Base-by-base conservation (phyloP, 768 basidiomycete genomes). In the Phaffia australis region DNA sequence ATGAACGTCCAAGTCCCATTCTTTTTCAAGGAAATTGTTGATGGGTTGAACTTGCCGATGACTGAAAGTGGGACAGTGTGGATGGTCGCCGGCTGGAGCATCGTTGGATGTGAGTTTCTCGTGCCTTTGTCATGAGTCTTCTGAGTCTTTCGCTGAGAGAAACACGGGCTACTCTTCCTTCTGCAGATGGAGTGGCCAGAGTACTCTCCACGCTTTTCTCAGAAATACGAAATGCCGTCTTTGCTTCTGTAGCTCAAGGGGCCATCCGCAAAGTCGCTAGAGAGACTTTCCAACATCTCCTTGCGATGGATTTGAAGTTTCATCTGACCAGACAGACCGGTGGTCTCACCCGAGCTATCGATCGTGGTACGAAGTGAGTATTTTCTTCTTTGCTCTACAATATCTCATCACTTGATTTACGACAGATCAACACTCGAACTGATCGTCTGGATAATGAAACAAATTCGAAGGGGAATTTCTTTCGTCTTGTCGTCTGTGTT, bases 1-100 rank as follows among this genome's bases (percentile, higher is more conserved):
- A 78, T 97, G 65, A 99, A 97, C 74, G 95, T 99, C 0, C 94
- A 98, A 81, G 93, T 99, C n/a, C 95, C 95, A 0, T 83, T 89
- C 71, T 79, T 98, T 69, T 99, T 99, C 83, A 98, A 97, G 77
- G 77, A 81, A 30, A 83, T 99, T 52, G 85, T 99, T 61, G 94
- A 99, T 74, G 77, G 88, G 1, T 79, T 99, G 69, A 95, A 97
- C 72, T 79, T 98, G 42, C 84, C 87, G 30, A 80, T 95, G 46
- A 83, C 86, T 16, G 77, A 84, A 16, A 75, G 80, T 8, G 83
- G 86, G 5, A 91, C 93, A 0, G 90, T 89, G 3, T 94, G 91
- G 88, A 81, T 92, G 3, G 79, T 99, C 27, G 90, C 87, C 0
- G 95, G 95, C n/a, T 84, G 87, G 1, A 79, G 90, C 65, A 83